Evolutionary conservation across 2,329 filamentous ascomycete genomes (phyloP), one percentile per base, ranked within the genome.

Genomic region (Trichoderma gracile): DNA sequence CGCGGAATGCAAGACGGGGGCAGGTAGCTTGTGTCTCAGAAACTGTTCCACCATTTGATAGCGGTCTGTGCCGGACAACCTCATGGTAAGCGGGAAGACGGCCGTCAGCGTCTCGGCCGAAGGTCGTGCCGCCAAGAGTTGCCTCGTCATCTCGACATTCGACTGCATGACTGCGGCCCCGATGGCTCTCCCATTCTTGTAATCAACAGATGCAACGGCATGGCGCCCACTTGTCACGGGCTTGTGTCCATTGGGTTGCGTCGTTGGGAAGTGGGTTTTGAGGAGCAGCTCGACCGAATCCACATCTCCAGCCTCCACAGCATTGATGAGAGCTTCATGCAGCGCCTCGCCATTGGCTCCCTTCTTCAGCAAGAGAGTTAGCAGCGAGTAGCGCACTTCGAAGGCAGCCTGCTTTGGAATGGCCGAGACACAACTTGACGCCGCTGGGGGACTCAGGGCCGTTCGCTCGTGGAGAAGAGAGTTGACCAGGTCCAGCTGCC

Each of bases 161-260:
- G 76, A 78, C 40, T 78, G 78, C 42, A 79, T 72, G 0, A 86
- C 78, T 0, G 84, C 82, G 10, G 79, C 76, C 30, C 79, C 77
- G 30, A 87, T 72, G 0, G 84, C 84, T 63, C 83, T 72, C 0
- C 83, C 84, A 4, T 78, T 78, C 55, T 81, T 81, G 66, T 84
- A 75, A 64, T 86, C 80, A 2, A 82, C 80, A 2, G 84, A 84
- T 7, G 84, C 84, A 6, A 79, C 77, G 19, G 79, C 79, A 64
- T 85, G 83, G 38, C 78, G 76, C 15, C 60, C 64, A 40, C 46
- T 33, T 14, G 47, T 79, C 77, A 45, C 72, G 75, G 6, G 77
- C 70, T 66, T 77, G 71, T 49, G 69, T 59, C 59, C 65, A 14
- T 62, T 63, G 19, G 58, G 23, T 33, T 42, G 46, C 12, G 63